Evolutionary conservation across 345 rosid genomes (phyloP).

Genomic region (Nasturtium officinale): DNA sequence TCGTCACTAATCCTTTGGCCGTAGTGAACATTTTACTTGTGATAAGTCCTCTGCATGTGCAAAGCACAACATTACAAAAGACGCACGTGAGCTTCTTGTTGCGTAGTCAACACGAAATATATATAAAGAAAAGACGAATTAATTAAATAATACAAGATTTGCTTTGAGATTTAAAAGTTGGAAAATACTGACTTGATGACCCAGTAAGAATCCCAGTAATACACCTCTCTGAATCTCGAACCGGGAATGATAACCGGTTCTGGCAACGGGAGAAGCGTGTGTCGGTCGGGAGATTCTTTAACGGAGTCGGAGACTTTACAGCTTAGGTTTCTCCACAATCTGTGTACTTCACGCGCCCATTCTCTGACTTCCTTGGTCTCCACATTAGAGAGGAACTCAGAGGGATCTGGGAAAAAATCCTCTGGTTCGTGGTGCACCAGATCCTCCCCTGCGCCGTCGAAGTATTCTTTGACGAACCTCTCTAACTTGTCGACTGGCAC

Average conservation of each 20-base stretch:
- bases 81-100: slow-evolving; percentile 19
- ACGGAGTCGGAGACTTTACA: slow-evolving; percentile 61
- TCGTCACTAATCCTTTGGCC: slow-evolving; percentile 70
- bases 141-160: not conserved
- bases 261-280: slow-evolving; percentile 83
- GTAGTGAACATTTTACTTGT: slow-evolving; percentile 82
- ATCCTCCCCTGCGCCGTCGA: slow-evolving; percentile 63
- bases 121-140: not conserved
- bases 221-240: slow-evolving; percentile 84
- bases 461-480: slow-evolving; percentile 39
- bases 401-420: slow-evolving; percentile 69
- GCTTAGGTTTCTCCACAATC: slow-evolving; percentile 75
- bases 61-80: slow-evolving; percentile 2
- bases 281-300: slow-evolving; percentile 53
- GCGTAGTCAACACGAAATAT: slow-evolving; percentile 29
- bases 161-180: not conserved
- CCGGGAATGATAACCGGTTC: slow-evolving; percentile 72
- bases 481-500: slow-evolving; percentile 44
- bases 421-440: slow-evolving; percentile 53
- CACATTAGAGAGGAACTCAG: slow-evolving; percentile 69
- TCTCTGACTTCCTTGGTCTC: slow-evolving; percentile 60
- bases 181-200: slow-evolving; percentile 63
- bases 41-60: slow-evolving; percentile 73
- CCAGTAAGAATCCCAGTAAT: slow-evolving; percentile 98
- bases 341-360: slow-evolving; percentile 88